Evolutionary conservation across 163 green algal genomes (phyloP), one percentile per base, ranked within the genome.

Genomic region (Trebouxia gelatinosa): DNA sequence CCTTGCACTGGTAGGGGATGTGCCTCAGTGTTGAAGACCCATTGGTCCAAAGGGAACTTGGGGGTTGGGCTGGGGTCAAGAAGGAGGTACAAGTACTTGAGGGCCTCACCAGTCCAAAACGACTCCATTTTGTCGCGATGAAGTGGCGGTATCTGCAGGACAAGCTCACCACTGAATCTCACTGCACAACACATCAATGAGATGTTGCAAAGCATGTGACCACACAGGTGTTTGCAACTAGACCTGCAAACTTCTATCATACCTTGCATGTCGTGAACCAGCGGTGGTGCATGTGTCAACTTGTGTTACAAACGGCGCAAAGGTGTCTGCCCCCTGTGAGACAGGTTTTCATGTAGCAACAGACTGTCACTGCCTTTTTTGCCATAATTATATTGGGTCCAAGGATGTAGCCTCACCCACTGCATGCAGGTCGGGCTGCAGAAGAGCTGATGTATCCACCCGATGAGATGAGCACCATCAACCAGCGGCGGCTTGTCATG

Each of bases 11-110:
- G 83, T 39, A 98, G 62, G 0, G 95, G 92, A 80, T 98, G 95
- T 2, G 94, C 95, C 85, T 98, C 95, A 2, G 95, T 98, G 81
- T 97, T 98, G 78, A 98, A 94, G 13, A 98, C 95, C 78, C 84
- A 98, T 72, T 93, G 40, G 67, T 95, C 85, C 26, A 98, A 84
- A 6, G 93, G 85, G 38, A 98, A 77, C 51, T 89, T 77, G 11
- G 82, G 74, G 0, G 67, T 62, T 16, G 29, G 9, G 31, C 19
- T 64, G 23, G 94, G 85, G 3, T 81, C 81, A 48, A 98, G 96
- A 5, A 95, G 81, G 17, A 98, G 84, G 79, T 92, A 96, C 9
- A 99, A 90, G 80, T 99, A 99, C 85, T 98, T 99, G 17, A 99
- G 86, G 0, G 94, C 98, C 77, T 99, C 95, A 5, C 94, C 80